Evolutionary conservation across 108 stramenopile genomes (phyloP), one percentile per base, ranked within the genome.

Genomic region (Cyclotella cryptica): DNA sequence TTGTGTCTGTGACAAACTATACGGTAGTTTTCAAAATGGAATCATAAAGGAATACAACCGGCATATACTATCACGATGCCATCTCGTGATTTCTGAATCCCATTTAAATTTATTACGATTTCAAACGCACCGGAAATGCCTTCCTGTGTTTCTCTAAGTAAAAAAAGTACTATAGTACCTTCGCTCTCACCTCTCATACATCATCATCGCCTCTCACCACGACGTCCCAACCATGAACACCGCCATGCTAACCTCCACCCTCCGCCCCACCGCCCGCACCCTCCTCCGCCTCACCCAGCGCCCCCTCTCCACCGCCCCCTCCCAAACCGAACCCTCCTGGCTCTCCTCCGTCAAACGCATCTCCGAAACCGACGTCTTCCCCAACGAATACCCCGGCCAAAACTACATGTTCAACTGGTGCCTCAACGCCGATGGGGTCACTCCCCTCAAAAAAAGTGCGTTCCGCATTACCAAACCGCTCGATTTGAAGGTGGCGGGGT

Each of bases 351-450:
- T 92, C 71, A 85, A 83, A 53, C 85, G 94, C 21, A 85, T 93
- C 54, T 90, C 90, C 71, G 65, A 83, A 46, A 66, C 90, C 27
- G 71, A 54, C 30, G 66, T 60, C 66, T 90, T 91, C 81, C 94
- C 92, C 30, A 84, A 95, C 76, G 94, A 95, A 85, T 90, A 88
- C 52, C 94, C 94, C 47, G 94, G 94, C 41, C 90, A 91, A 69
- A 86, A 87, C 62, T 95, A 95, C 80, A 86, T 80, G 19, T 95
- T 95, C 91, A 95, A 95, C 82, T 95, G 94, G 94, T 80, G 79
- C 62, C 87, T 95, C 69, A 91, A 93, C 63, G 88, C 86, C 68
- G 94, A 95, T 71, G 94, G 94, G 18, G 91, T 95, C 47, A 93
- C 94, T 1, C 92, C 92, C n/a, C 77, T 93, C 18, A 90, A 93